Percentiles rank a stretch among this genome's conserved stretches.
Evolutionary conservation across 768 basidiomycete genomes (phyloP).

Genomic region (Kwoniella mangroviensis): DNA sequence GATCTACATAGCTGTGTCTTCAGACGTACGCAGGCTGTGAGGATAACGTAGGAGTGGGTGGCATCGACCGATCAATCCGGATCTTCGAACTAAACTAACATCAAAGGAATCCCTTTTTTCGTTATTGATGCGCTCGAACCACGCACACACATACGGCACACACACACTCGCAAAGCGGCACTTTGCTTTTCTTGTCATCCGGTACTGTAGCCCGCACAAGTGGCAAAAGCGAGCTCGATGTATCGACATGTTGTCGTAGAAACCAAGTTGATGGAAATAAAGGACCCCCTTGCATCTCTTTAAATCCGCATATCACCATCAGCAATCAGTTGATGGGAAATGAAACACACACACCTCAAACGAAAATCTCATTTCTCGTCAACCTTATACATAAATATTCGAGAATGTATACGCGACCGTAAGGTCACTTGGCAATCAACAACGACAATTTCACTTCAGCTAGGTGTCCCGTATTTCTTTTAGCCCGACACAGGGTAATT

Average conservation of each 20-base stretch:
- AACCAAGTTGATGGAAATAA: neutral
- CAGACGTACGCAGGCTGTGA: neutral
- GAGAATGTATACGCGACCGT: too few relatives aligned
- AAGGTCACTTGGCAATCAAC: too few relatives aligned
- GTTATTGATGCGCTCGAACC: neutral
- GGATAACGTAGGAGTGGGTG: neutral
- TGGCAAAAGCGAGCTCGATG: too few relatives aligned
- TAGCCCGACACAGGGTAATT: neutral
- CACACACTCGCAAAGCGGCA: neutral
- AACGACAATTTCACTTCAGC: too few relatives aligned
- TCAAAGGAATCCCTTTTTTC: neutral
- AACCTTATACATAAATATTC: neutral
- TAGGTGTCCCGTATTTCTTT: neutral
- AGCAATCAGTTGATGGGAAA: too few relatives aligned
- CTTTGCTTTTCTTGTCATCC: neutral
- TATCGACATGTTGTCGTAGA: neutral
- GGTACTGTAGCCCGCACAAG: neutral
- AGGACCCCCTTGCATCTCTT: neutral
- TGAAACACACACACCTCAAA: neutral
- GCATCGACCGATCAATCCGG: neutral
- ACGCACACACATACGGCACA: neutral
- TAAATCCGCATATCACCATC: neutral
- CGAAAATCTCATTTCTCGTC: neutral
- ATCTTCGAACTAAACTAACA: neutral
- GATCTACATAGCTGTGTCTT: neutral